Evolutionary conservation across 2,329 filamentous ascomycete species (phyloP).

Genomic region (Apiospora marii): DNA sequence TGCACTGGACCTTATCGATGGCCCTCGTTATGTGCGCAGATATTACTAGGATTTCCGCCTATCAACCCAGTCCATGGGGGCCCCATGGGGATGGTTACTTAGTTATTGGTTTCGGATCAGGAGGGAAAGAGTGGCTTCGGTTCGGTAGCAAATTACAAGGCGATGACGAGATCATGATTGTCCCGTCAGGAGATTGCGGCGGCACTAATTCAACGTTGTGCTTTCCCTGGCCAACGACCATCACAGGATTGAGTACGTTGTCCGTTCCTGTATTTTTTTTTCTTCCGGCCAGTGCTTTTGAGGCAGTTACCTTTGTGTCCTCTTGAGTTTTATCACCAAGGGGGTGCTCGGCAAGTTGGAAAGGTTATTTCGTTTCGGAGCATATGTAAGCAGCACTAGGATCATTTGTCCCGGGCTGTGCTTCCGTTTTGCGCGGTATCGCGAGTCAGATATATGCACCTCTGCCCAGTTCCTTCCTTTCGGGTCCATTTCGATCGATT

Average conservation of each 20-base stretch:
- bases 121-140: neutral
- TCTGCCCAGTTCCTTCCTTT: neutral
- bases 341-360: neutral
- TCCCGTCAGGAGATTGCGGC: constrained; percentile 1
- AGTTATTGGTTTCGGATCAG: neutral
- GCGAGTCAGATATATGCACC: constrained; percentile 6
- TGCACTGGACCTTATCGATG: neutral
- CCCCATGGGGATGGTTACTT: neutral
- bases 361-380: neutral
- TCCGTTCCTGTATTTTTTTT: neutral
- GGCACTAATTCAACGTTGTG: neutral
- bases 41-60: neutral
- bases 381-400: neutral
- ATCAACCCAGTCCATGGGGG: neutral
- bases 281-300: no score
- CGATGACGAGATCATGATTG: constrained; percentile 13
- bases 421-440: neutral
- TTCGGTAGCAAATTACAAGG: neutral
- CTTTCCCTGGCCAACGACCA: neutral
- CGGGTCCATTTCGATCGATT: neutral
- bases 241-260: neutral
- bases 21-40: neutral
- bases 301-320: neutral
- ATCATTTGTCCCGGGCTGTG: neutral
- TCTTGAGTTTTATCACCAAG: neutral